Percentiles rank a stretch among this genome's conserved stretches.
phyloP scores from a whole-genome alignment of 352 stramenopile species.

The Thraustochytrium striatum region DNA sequence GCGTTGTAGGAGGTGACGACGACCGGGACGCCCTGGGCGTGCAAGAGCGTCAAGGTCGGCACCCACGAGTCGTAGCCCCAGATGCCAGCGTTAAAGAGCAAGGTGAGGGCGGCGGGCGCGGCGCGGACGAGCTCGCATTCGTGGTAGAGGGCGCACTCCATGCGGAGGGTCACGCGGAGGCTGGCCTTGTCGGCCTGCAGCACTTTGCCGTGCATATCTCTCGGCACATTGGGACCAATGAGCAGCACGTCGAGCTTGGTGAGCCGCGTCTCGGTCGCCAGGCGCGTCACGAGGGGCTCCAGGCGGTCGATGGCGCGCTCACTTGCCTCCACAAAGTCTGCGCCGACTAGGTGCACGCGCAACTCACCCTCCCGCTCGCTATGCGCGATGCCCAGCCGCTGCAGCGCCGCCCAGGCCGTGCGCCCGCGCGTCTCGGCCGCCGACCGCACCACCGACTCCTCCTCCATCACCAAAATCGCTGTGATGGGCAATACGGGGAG shows the following conservation, averaged over 20 bases:
- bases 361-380: not conserved
- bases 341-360: conserved; percentile 60
- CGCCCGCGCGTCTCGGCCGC: not conserved
- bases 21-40: not conserved
- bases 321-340: conserved; percentile 61
- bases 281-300: conserved; percentile 56
- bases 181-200: not conserved
- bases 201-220: not conserved
- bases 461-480: too few species aligned
- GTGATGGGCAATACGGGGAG: not conserved
- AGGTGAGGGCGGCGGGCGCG: not conserved
- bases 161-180: not conserved
- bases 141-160: not conserved
- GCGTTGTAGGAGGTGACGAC: not conserved
- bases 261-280: not conserved
- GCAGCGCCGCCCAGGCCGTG: not conserved
- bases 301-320: conserved; percentile 58
- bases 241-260: not conserved
- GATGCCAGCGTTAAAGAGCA: not conserved
- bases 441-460: too few species aligned
- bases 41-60: not conserved
- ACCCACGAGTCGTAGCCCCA: not conserved
- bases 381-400: not conserved
- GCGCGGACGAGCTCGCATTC: not conserved
- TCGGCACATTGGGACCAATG: not conserved